These are phyloP conservation scores for Marvania coccoides DNA, from an alignment of 139 green algal species.

Conservation along the genomic window DNA sequence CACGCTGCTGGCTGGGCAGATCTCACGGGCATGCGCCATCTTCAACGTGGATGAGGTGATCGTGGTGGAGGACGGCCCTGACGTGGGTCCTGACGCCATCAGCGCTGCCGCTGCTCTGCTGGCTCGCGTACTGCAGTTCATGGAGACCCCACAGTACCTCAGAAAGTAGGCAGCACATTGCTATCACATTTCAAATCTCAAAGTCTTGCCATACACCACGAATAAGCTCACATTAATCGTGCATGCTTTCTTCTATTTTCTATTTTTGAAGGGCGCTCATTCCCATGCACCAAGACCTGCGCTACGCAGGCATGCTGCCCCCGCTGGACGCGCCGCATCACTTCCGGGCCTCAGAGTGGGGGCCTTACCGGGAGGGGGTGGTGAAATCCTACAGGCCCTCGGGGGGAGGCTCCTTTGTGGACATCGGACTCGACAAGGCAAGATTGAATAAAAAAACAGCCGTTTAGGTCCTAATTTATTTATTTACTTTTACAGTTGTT, in stretches of 20 bases:
- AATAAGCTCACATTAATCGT: too few relatives aligned
- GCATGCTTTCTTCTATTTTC: constrained; percentile 5
- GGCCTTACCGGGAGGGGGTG: constrained; percentile 74
- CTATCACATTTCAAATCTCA: background rate
- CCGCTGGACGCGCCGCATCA: constrained; percentile 83
- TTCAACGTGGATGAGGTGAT: constrained; percentile 77
- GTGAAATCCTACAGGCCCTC: constrained; percentile 33
- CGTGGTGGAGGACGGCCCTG: constrained; percentile 55
- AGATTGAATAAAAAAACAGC: background rate
- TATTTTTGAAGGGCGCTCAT: constrained; percentile 41
- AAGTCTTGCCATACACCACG: too few relatives aligned
- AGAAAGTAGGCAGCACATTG: constrained; percentile 53
- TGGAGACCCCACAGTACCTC: constrained; percentile 85
- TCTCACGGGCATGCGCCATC: constrained; percentile 64
- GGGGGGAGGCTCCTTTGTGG: constrained; percentile 43
- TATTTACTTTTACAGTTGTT: constrained; percentile 25
- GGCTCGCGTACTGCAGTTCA: constrained; percentile 70
- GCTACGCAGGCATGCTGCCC: constrained; percentile 57
- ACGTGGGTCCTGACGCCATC: constrained; percentile 1
- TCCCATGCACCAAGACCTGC: constrained; percentile 56
- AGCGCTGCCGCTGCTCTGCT: constrained; percentile 52
- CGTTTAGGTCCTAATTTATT: background rate
- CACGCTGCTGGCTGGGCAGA: constrained; percentile 54
- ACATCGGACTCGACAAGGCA: constrained; percentile 71
- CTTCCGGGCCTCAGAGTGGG: constrained; percentile 69